A percentile compares a stretch with the other conserved stretches of the same genome.
Evolutionary conservation across 768 basidiomycete species (phyloP).

Genomic region (Mycena rebaudengoi): DNA sequence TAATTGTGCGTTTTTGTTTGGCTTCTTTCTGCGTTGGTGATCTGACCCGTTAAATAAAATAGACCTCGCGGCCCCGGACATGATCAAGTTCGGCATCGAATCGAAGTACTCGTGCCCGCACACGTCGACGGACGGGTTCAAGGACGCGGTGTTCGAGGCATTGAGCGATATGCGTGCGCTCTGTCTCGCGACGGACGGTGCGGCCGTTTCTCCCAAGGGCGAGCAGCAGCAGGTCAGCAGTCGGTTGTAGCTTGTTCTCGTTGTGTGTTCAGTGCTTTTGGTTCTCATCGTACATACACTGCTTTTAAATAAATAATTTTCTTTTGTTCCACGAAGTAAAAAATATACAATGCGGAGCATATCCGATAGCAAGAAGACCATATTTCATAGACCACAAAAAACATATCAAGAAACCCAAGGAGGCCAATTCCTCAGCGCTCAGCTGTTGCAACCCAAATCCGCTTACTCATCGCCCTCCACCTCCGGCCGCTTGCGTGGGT

Average conservation of each 20-base stretch:
- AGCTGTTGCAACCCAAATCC: not conserved
- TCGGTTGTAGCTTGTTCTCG: conserved; percentile 40
- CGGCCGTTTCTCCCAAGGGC: conserved; percentile 20
- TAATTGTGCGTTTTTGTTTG: conserved; percentile 65
- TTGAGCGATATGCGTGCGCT: conserved; percentile 74
- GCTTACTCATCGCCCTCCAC: not conserved
- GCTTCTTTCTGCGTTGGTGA: not conserved
- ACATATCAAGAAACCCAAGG: no score
- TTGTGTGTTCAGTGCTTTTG: no score
- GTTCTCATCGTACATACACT: no score
- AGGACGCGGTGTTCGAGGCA: conserved; percentile 65
- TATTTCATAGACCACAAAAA: conserved; percentile 11
- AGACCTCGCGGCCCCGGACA: conserved; percentile 84
- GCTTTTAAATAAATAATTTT: no score
- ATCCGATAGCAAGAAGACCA: no score
- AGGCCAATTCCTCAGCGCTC: no score
- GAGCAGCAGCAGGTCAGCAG: conserved; percentile 17
- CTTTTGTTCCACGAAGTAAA: no score
- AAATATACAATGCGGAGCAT: conserved; percentile 17
- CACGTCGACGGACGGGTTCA: conserved; percentile 79
- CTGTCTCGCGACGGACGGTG: conserved; percentile 45
- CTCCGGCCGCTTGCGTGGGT: conserved; percentile 22
- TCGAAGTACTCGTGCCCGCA: conserved; percentile 75
- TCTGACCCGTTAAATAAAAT: not conserved
- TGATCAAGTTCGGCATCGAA: conserved; percentile 94